Evolutionary conservation across 2,329 filamentous ascomycete genomes (phyloP).

Genomic region (Curvularia hawaiiensis): DNA sequence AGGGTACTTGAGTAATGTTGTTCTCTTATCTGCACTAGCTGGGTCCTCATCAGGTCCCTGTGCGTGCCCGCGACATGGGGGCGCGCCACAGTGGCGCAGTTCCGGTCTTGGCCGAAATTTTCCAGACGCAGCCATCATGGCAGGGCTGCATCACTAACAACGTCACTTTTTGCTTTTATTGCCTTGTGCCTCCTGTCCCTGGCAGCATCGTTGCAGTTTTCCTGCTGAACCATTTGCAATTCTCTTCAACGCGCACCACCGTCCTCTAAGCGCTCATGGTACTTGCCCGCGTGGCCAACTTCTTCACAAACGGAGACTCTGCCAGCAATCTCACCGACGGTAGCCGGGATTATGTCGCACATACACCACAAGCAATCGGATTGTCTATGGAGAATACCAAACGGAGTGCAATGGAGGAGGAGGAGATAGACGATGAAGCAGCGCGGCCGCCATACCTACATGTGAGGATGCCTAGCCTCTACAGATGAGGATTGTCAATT

Average conservation of each 20-base stretch:
- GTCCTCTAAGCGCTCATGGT: constrained; percentile 51
- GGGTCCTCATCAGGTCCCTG: constrained; percentile 24
- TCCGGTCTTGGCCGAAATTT: constrained; percentile 42
- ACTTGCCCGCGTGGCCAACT: constrained; percentile 56
- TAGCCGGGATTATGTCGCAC: constrained; percentile 36
- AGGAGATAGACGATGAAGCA: constrained; percentile 48
- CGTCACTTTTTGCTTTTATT: constrained; percentile 28
- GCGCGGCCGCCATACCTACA: constrained; percentile 56
- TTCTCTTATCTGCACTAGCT: constrained; percentile 3
- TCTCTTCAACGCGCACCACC: constrained; percentile 13
- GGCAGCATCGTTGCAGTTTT: constrained; percentile 2
- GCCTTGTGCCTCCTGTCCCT: constrained; percentile 5
- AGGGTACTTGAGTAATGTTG: not conserved
- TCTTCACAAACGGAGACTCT: constrained; percentile 48
- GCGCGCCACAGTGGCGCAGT: constrained; percentile 13
- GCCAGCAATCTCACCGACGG: constrained; percentile 45
- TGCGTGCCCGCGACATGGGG: constrained; percentile 10
- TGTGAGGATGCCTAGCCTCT: constrained; percentile 39
- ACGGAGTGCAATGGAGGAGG: constrained; percentile 21
- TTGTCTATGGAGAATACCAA: constrained; percentile 27
- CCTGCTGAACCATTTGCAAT: not conserved
- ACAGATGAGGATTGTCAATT: constrained; percentile 22
- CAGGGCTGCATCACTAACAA: constrained; percentile 22
- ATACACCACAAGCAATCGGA: constrained; percentile 31
- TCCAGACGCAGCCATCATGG: constrained; percentile 23